Evolutionary conservation across 2,329 filamentous ascomycete species (phyloP), one percentile per base, ranked within the genome.

Genomic region (Penicillium sp.): DNA sequence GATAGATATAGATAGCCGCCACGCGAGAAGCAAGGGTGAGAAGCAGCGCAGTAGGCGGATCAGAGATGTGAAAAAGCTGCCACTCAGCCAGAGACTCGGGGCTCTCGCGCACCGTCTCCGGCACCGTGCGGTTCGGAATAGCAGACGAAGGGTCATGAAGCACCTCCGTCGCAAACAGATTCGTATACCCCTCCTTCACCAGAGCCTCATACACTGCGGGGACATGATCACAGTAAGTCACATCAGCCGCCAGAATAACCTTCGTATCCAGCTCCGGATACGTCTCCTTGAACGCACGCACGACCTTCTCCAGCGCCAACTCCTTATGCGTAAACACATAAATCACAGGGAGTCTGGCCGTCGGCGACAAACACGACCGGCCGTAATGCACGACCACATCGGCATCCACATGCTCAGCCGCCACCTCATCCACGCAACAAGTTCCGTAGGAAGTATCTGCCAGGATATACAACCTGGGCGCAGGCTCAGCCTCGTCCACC

Each of bases 401-500:
- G 6, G 93, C 90, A 61, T 88, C 79, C 15, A 88, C 85, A 66
- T 98, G 93, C 67, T 98, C 90, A 2, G 93, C 93, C 0, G 93
- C 93, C 35, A 97, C 84, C 72, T 98, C 93, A 63, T 98, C 93
- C 17, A 97, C 90, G 63, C 93, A 98, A 71, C 93, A 98, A 0
- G 90, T 85, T 52, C 91, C 94, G 69, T 97, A 98, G 2, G 91
- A 96, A 2, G 93, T 97, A 68, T 98, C 93, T 28, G 85, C 93
- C 17, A 98, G 75, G 53, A 98, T 90, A 60, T 87, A 95, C 45
- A 97, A 75, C 38, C 69, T 72, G 7, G 68, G 64, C 2, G 56
- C 48, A 15, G 69, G 43, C 13, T 47, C 35, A 7, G 56, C 52
- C n/a, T n/a, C n/a, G n/a, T n/a, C n/a, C n/a, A n/a, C n/a, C n/a